Evolutionary conservation across 805 yeast species (phyloP).

Genomic region (Isabelozyma rhagii): DNA sequence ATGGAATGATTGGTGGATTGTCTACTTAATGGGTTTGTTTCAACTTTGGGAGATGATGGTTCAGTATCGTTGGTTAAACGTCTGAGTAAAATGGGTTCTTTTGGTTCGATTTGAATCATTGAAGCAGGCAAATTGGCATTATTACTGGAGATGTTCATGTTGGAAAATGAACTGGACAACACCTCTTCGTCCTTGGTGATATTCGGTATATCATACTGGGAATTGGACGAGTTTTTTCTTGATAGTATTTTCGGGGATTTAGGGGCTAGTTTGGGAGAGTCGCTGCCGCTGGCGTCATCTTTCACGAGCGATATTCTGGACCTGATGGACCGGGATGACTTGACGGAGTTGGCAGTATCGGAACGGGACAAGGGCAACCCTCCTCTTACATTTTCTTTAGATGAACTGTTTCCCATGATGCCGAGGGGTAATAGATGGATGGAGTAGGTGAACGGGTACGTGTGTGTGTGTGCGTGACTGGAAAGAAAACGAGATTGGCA

Average conservation of each 20-base stretch:
- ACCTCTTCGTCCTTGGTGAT: constrained; percentile 11
- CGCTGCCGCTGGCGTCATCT: constrained; percentile 4
- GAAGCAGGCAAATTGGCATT: constrained; percentile 54
- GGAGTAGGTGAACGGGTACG: neutral
- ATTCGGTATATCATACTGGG: constrained; percentile 1
- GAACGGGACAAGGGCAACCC: constrained; percentile 48
- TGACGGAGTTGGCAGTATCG: constrained; percentile 52
- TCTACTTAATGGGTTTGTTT: constrained; percentile 8
- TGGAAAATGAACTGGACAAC: constrained; percentile 4
- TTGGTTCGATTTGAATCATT: constrained; percentile 68
- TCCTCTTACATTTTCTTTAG: constrained; percentile 33
- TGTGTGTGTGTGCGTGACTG: too few species aligned
- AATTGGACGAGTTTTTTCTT: constrained; percentile 24
- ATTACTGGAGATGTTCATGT: constrained; percentile 3
- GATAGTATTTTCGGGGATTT: constrained; percentile 28
- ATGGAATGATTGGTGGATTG: constrained; percentile 12
- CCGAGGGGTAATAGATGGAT: neutral
- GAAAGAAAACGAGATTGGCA: too few species aligned
- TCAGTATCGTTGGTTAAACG: constrained; percentile 43
- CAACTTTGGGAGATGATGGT: constrained; percentile 4
- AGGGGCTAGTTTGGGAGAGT: constrained; percentile 17
- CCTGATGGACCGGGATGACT: constrained; percentile 45
- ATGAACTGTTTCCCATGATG: constrained; percentile 51
- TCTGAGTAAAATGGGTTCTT: constrained; percentile 65
- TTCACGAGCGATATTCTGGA: constrained; percentile 27